Base-by-base conservation (phyloP, 345 rosid genomes). In the Linum lewisii region DNA sequence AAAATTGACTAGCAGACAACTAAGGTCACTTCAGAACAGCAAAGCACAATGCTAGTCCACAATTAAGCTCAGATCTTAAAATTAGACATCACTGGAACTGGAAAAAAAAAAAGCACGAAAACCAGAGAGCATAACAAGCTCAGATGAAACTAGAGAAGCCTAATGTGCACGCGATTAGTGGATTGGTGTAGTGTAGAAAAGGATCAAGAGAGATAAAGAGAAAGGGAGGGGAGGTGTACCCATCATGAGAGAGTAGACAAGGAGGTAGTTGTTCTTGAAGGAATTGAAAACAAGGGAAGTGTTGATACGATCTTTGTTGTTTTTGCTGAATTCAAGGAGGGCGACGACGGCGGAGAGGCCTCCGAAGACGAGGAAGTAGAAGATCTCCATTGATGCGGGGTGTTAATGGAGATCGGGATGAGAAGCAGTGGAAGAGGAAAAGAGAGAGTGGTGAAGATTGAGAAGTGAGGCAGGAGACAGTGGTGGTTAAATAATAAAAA, bases 241-340 rank as follows among this genome's bases (percentile, higher is more conserved):
- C 89, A 86, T 86, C 93, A 83, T 83, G 72, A 86, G 87, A 47
- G 93, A 86, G 77, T 81, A 86, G 34, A 86, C 93, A 13, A 83
- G 36, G 60, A 86, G 83, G 60, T 86, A 86, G 57, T 79, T 83
- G 76, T 79, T 83, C 75, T 79, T 86, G 82, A 86, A 83, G 69
- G 81, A 62, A 73, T 75, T 71, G 82, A 86, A 86, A 77, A 83
- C 70, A 59, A 84, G 42, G 72, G 83, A 66, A 2, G 87, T 81
- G 69, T 68, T 73, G 66, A 76, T 60, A 19, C 87, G 84, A 67
- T 86, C 93, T 69, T 70, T 86, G 81, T 63, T 81, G 7, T 68
- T 74, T 67, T 83, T 83, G 79, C 82, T 86, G 0, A 86, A 72
- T 76, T 86, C 93, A 51, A 86, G 51, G 5, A 59, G 79, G 13